Conservation (phyloP, 345 rosid genomes). For the Turnera subulata region DNA sequence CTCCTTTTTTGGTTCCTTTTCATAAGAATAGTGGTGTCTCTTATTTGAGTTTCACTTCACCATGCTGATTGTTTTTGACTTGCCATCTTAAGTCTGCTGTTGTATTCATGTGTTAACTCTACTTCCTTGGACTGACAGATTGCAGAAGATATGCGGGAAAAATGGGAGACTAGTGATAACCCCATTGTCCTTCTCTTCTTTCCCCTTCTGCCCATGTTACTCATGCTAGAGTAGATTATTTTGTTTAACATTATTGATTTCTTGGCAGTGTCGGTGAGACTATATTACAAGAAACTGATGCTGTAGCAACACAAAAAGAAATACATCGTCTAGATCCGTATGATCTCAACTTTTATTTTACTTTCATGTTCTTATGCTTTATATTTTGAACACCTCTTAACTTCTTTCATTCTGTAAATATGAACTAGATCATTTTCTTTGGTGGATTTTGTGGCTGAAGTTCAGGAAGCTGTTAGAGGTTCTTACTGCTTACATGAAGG, state of each 20-base stretch:
- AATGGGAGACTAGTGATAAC: conserved; percentile 96
- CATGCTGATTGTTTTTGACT: too few species aligned
- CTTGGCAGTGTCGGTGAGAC: conserved; percentile 73
- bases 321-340: conserved; percentile 90
- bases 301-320: conserved; percentile 81
- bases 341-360: conserved; percentile 25
- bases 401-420: conserved; percentile 1
- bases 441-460: conserved; percentile 78
- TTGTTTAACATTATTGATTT: conserved; percentile 16
- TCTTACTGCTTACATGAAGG: conserved; percentile 80
- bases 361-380: conserved; percentile 7
- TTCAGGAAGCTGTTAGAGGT: conserved; percentile 80
- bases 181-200: conserved; percentile 50
- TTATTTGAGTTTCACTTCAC: not conserved
- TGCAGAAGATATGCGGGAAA: conserved; percentile 87
- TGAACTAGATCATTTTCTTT: conserved; percentile 83
- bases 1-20: not conserved
- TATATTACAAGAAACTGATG: conserved; percentile 80
- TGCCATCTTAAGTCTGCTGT: too few species aligned
- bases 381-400: not conserved
- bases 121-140: conserved; percentile 43
- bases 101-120: conserved; percentile 1
- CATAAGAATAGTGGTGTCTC: not conserved
- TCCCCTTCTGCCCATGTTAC: too few species aligned
- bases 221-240: not conserved